phyloP scores from a whole-genome alignment of 345 rosid genomes.

The Eucalyptus regnans region DNA sequence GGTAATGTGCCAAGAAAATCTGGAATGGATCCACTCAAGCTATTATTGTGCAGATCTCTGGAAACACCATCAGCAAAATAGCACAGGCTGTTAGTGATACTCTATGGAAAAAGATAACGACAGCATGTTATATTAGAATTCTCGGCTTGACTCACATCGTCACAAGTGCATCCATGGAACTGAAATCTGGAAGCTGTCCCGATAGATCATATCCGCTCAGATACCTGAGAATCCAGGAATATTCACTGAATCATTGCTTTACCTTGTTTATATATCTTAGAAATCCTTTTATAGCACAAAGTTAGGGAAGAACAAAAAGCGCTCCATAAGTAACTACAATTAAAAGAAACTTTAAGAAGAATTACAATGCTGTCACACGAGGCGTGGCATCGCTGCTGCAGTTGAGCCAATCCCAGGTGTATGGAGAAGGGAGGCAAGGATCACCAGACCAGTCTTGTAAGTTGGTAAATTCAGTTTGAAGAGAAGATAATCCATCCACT shows the following conservation, averaged over 20 bases:
- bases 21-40: conserved; percentile 13
- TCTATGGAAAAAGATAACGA: not conserved
- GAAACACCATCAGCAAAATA: not conserved
- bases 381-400: conserved; percentile 14
- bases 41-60: conserved; percentile 29
- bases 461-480: not conserved
- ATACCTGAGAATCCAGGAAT: not conserved
- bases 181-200: conserved; percentile 33
- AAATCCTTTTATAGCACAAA: not conserved
- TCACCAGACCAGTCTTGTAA: conserved; percentile 28
- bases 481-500: conserved; percentile 19
- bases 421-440: conserved; percentile 34
- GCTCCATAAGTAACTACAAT: not conserved
- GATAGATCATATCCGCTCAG: conserved; percentile 14
- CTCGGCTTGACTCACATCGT: conserved; percentile 10
- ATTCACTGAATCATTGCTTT: not conserved
- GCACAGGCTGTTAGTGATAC: not conserved
- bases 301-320: not conserved
- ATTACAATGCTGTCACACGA: conserved; percentile 33
- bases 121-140: not conserved
- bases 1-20: conserved; percentile 22
- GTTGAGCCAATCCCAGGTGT: conserved; percentile 36
- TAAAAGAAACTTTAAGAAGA: not conserved
- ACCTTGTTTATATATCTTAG: not conserved
- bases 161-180: conserved; percentile 31